phyloP scores from a whole-genome alignment of 2,329 filamentous ascomycete species.

The Arachnopeziza araneosa region DNA sequence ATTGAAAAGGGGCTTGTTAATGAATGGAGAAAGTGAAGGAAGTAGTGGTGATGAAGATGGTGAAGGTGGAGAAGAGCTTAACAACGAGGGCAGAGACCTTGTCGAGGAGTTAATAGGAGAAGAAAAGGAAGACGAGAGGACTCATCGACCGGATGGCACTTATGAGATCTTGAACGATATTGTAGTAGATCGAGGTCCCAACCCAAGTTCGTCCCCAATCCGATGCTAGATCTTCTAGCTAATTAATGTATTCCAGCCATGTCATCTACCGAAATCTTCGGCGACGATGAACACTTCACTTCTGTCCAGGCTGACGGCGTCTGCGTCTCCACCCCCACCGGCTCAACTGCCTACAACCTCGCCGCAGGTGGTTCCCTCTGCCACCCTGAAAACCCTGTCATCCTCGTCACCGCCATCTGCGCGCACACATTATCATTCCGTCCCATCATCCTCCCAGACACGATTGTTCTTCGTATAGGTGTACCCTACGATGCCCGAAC shows the following conservation, averaged over 20 bases:
- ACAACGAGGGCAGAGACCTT: constrained; percentile 54
- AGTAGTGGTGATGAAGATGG: constrained; percentile 17
- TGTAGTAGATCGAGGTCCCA: constrained; percentile 91
- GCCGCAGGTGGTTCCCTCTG: constrained; percentile 92
- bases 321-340: constrained; percentile 90
- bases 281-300: constrained; percentile 88
- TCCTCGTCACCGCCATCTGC: constrained; percentile 89
- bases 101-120: constrained; percentile 88
- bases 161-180: constrained; percentile 94
- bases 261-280: constrained; percentile 87
- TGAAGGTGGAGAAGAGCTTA: constrained; percentile 37
- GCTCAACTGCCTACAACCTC: constrained; percentile 92
- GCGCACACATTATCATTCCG: constrained; percentile 92
- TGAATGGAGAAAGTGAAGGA: constrained; percentile 11
- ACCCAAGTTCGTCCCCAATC: constrained; percentile 62
- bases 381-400: constrained; percentile 94
- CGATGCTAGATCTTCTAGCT: neutral
- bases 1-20: constrained; percentile 31
- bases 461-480: constrained; percentile 84
- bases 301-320: constrained; percentile 89
- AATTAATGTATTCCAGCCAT: constrained; percentile 53
- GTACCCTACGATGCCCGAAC: constrained; percentile 92
- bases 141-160: constrained; percentile 77
- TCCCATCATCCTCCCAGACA: constrained; percentile 94
- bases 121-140: constrained; percentile 76